Percentiles rank a stretch among this genome's conserved stretches.
phyloP scores from a whole-genome alignment of 345 rosid species.

The Eucalyptus guilfoylei region DNA sequence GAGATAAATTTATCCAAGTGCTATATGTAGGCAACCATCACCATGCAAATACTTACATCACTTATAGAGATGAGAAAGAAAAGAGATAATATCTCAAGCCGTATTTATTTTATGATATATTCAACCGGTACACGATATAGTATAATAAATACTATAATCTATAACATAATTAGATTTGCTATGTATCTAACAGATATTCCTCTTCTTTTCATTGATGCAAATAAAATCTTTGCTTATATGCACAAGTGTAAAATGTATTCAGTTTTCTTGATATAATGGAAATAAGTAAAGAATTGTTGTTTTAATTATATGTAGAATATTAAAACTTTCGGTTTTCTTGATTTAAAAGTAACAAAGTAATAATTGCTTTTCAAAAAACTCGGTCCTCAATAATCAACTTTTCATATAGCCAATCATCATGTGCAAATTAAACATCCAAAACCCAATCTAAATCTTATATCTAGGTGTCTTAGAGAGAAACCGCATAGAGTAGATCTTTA shows the following conservation, averaged over 20 bases:
- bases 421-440: neutral
- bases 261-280: too few relatives aligned
- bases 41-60: neutral
- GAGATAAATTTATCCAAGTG: neutral
- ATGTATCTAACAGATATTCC: too few relatives aligned
- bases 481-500: rapidly evolving
- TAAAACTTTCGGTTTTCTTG: neutral
- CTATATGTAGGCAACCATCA: neutral
- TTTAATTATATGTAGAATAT: neutral
- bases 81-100: too few relatives aligned
- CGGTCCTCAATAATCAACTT: neutral
- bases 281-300: too few relatives aligned
- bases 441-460: rapidly evolving
- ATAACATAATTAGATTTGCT: too few relatives aligned
- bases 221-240: too few relatives aligned
- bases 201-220: too few relatives aligned
- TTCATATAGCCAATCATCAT: neutral
- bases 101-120: too few relatives aligned
- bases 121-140: rapidly evolving
- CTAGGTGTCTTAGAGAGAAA: neutral
- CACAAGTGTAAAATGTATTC: too few relatives aligned
- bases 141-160: too few relatives aligned
- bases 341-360: neutral
- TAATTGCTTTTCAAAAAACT: neutral
- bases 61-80: neutral